Base-by-base conservation (phyloP, 2,329 filamentous ascomycete species). In the Talaromyces verruculosus region DNA sequence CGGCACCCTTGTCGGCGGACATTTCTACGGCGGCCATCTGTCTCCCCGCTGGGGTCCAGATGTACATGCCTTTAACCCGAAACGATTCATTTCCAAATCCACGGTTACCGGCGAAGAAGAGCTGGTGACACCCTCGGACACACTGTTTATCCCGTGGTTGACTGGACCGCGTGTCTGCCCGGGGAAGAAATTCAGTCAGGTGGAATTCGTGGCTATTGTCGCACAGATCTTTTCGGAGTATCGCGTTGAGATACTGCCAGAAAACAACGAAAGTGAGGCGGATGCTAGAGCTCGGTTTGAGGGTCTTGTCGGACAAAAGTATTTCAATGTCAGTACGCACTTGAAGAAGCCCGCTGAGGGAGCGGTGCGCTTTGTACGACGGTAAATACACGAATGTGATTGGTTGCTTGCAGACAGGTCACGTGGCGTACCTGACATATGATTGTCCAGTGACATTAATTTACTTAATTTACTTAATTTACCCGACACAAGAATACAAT, bases 251-350 rank as follows among this genome's bases (percentile, higher is more conserved):
- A 33, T 53, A 33, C 3, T 53, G 25, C 13, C 2, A 3, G 15
- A 33, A n/a, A 5, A n/a, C 49, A 53, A 53, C 1, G 49, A 53
- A 30, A 30, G 25, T n/a, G 49, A 53, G 49, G 49, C 49, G 15
- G 49, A 30, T 33, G 49, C 49, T 6, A 30, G 1, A 33, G 25
- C 25, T 10, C 25, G 49, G 19, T 53, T 53, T 53, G 49, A 53
- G 28, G 51, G 30, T 0, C n/a, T 57, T 7, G 51, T 57, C 6
- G 17, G 51, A 22, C 17, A 22, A 19, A 57, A 57, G 51, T 57
- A 57, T 35, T 57, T 57, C 51, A 57, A 57, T 57, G 51, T 57
- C 11, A 57, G 51, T 57, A 57, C 51, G 51, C 51, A 57, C 30
- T 37, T 57, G 51, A 59, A 59, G 57, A 59, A 59, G 13, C 57